Evolutionary conservation across 2,329 filamentous ascomycete species (phyloP).

Genomic region (Aureobasidium sp.): DNA sequence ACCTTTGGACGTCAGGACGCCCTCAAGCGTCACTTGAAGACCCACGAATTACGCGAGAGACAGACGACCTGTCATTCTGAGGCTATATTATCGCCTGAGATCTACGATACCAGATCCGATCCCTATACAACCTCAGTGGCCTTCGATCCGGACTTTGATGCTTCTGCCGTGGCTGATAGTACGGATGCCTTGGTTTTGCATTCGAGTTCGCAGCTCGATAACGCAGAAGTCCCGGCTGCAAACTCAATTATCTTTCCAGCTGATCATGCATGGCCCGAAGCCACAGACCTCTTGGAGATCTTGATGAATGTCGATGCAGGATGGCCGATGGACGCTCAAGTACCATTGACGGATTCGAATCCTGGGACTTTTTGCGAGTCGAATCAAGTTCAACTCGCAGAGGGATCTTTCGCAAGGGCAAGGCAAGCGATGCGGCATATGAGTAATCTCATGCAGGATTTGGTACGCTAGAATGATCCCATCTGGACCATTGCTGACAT

Average conservation of each 20-base stretch:
- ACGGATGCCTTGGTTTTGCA: too few species aligned
- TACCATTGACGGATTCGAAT: background rate
- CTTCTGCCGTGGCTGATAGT: too few species aligned
- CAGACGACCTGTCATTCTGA: too few species aligned
- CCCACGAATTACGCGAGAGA: background rate
- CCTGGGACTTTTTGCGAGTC: background rate
- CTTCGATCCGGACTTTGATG: too few species aligned
- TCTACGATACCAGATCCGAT: too few species aligned
- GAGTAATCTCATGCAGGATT: background rate
- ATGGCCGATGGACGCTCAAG: background rate
- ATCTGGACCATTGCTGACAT: background rate
- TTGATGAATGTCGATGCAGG: background rate
- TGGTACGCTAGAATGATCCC: background rate
- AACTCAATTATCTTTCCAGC: background rate
- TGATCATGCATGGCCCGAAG: background rate
- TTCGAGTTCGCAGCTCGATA: too few species aligned
- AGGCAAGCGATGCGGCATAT: background rate
- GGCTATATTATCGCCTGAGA: too few species aligned
- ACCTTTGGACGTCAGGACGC: background rate
- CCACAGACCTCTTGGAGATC: background rate
- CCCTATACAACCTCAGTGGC: too few species aligned
- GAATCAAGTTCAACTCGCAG: background rate
- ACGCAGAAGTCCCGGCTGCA: too few species aligned
- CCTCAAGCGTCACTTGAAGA: background rate
- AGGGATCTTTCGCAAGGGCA: background rate